Evolutionary conservation across 2,329 filamentous ascomycete genomes (phyloP).

Genomic region (Ceratocystis ficicola): DNA sequence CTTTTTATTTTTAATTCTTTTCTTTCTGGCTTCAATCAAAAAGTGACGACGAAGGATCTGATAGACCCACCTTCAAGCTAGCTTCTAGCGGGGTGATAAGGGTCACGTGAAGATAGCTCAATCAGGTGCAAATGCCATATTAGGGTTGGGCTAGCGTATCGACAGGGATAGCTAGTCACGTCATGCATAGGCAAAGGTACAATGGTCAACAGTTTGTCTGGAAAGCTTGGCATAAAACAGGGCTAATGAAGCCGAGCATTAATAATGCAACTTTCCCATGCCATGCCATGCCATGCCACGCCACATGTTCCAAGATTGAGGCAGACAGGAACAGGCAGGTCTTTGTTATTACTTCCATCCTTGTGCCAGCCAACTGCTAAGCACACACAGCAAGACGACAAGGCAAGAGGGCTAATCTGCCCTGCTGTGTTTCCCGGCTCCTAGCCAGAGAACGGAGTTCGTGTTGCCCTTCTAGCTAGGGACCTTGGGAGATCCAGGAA

Average conservation of each 20-base stretch:
- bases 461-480: background rate
- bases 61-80: conserved; percentile 17
- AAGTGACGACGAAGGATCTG: conserved; percentile 20
- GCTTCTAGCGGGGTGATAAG: conserved; percentile 21
- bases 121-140: background rate
- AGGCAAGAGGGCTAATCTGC: background rate
- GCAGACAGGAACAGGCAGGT: background rate
- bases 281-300: too few species aligned
- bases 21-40: conserved; percentile 15
- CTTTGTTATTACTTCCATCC: background rate
- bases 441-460: background rate
- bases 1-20: background rate
- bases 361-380: background rate
- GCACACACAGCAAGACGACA: background rate
- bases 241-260: background rate
- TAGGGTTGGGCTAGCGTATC: background rate
- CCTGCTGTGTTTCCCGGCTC: background rate
- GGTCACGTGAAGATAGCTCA: conserved; percentile 20
- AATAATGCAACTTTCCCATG: background rate
- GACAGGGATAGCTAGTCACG: background rate
- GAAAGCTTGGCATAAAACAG: too few species aligned
- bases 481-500: background rate
- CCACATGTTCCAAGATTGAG: too few species aligned
- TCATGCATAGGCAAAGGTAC: background rate
- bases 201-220: too few species aligned